Evolutionary conservation across 2,329 filamentous ascomycete species (phyloP), one percentile per base, ranked within the genome.

Genomic region (Aspergillus aculeatinus): DNA sequence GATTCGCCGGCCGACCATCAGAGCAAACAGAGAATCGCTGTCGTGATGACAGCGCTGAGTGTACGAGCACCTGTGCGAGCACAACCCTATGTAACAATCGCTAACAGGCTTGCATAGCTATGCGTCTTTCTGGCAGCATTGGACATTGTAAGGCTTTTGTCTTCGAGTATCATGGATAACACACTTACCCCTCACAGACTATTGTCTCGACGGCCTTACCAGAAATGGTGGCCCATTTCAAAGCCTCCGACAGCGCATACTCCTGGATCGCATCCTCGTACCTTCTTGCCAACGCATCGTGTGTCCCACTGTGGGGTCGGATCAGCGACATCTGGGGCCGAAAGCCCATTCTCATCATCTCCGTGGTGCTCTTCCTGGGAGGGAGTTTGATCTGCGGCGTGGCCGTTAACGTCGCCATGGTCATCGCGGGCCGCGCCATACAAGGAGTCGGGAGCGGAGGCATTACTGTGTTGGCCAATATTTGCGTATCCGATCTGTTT

Each of bases 361-460:
- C 83, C 2, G 83, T 85, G 57, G 71, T 77, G 11, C 75, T 87
- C 33, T 88, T 87, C 74, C 80, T 87, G 60, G 70, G 83, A 16
- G 83, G 83, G 16, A 84, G 81, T 4, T 70, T 86, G 29, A 74
- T 87, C 6, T 80, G 82, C 19, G 85, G 78, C 2, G 65, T 84
- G 9, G 74, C 82, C 14, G 77, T 77, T 51, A 83, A 76, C 63
- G 84, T 86, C 65, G 76, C 78, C 10, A 84, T 86, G 81, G 73
- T 87, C 44, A 84, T 87, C 59, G 79, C 79, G 5, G 83, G 82
- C 7, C 75, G 85, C 65, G 82, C 81, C 0, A 75, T 87, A 23
- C 85, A 87, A 66, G 85, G 85, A 58, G 76, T 83, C 31, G 85
- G 83, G 10, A 83, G 82, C 31, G 85, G 85, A 48, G 85, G 84